Evolutionary conservation across 2,329 filamentous ascomycete genomes (phyloP).

Genomic region (Tolypocladium cylindrosporum): DNA sequence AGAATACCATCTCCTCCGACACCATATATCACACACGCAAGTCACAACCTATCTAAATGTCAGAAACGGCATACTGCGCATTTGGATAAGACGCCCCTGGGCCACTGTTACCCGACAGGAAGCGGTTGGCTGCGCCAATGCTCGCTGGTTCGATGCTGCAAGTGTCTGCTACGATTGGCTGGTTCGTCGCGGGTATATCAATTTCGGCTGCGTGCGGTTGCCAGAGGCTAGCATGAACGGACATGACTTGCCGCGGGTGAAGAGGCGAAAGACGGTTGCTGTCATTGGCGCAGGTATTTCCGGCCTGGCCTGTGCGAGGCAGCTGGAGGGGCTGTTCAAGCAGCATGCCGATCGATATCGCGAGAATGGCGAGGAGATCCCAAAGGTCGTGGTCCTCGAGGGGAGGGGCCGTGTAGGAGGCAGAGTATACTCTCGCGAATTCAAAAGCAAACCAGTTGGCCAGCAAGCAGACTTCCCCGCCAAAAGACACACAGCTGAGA

Average conservation of each 20-base stretch:
- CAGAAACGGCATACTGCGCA: slow-evolving; percentile 79
- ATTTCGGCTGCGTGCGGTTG: slow-evolving; percentile 81
- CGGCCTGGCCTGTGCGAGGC: slow-evolving; percentile 82
- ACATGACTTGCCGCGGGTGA: slow-evolving; percentile 23
- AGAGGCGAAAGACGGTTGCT: slow-evolving; percentile 62
- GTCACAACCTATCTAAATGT: slow-evolving; percentile 96
- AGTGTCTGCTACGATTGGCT: slow-evolving; percentile 90
- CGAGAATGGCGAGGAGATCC: slow-evolving; percentile 55
- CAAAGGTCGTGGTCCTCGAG: slow-evolving; percentile 73
- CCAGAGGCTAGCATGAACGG: slow-evolving; percentile 29
- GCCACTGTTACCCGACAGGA: slow-evolving; percentile 73
- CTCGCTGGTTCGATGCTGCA: slow-evolving; percentile 80
- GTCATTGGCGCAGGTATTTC: slow-evolving; percentile 93
- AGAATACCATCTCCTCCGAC: slow-evolving; percentile 71
- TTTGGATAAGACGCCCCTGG: slow-evolving; percentile 84
- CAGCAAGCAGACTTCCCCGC: slow-evolving; percentile 42
- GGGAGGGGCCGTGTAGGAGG: slow-evolving; percentile 82
- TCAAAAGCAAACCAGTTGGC: slow-evolving; percentile 47
- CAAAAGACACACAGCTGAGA: slow-evolving; percentile 73
- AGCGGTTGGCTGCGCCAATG: slow-evolving; percentile 82
- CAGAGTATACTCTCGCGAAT: slow-evolving; percentile 75
- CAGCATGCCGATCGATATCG: slow-evolving; percentile 65
- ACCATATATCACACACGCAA: slow-evolving; percentile 77
- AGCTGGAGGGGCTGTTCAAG: slow-evolving; percentile 74
- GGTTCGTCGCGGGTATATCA: slow-evolving; percentile 84